These are phyloP conservation scores for Sistotremastrum suecicum DNA, from an alignment of 768 basidiomycete species.

Conservation along the genomic window DNA sequence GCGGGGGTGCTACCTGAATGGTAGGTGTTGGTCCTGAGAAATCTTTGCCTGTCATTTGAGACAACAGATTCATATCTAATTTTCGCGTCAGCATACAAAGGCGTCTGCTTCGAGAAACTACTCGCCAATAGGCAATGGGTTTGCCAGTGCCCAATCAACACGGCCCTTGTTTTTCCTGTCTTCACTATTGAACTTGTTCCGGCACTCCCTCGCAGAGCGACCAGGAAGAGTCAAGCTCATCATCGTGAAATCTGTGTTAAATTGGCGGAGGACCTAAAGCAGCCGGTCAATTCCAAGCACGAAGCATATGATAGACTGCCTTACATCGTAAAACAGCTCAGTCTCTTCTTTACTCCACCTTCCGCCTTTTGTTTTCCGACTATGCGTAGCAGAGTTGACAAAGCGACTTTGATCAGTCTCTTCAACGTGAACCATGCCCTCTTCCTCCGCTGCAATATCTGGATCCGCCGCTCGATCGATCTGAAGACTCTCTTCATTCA, in stretches of 20 bases:
- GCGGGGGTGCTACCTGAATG: slow-evolving; percentile 23
- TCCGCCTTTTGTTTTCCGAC: slow-evolving; percentile 65
- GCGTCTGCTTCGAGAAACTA: not conserved
- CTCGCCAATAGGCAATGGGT: not conserved
- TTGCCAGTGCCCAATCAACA: not conserved
- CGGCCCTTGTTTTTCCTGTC: slow-evolving; percentile 68
- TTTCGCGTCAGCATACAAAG: not conserved
- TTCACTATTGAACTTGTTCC: slow-evolving; percentile 86
- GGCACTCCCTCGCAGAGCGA: slow-evolving; percentile 78
- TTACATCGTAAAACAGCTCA: slow-evolving; percentile 72
- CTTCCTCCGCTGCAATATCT: slow-evolving; percentile 32
- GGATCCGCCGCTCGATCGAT: slow-evolving; percentile 59
- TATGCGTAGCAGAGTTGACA: slow-evolving; percentile 71
- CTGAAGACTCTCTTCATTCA: slow-evolving; percentile 74
- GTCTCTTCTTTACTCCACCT: slow-evolving; percentile 89
- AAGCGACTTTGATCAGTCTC: slow-evolving; percentile 78
- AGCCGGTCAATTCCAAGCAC: slow-evolving; percentile 1
- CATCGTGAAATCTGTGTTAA: slow-evolving; percentile 86
- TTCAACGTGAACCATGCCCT: slow-evolving; percentile 62
- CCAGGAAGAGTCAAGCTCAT: slow-evolving; percentile 77
- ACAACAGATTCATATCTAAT: slow-evolving; percentile 56
- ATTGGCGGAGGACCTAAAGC: slow-evolving; percentile 69
- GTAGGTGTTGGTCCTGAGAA: slow-evolving; percentile 71
- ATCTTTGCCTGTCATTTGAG: slow-evolving; percentile 74
- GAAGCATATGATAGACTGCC: slow-evolving; percentile 12